phyloP scores from a whole-genome alignment of 2,329 filamentous ascomycete genomes.

The Pseudogymnoascus sp. region DNA sequence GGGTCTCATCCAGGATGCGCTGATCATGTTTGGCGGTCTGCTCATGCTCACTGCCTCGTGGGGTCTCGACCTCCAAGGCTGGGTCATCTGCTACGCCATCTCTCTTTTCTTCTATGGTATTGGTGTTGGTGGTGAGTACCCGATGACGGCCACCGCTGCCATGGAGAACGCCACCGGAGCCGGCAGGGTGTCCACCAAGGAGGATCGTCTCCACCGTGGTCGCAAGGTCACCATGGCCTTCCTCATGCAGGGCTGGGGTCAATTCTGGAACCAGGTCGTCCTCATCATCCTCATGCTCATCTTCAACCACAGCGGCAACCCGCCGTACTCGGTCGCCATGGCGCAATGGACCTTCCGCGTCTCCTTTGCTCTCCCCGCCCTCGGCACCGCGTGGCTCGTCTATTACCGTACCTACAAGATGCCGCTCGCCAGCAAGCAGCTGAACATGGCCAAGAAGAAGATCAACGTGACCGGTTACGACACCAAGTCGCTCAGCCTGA shows the following conservation, averaged over 20 bases:
- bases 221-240: slow-evolving; percentile 94
- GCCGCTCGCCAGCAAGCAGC: slow-evolving; percentile 76
- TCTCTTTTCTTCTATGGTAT: slow-evolving; percentile 85
- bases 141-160: slow-evolving; percentile 90
- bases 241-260: slow-evolving; percentile 97
- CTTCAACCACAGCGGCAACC: slow-evolving; percentile 62
- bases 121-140: slow-evolving; percentile 79
- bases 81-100: slow-evolving; percentile 96
- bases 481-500: slow-evolving; percentile 68
- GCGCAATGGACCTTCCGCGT: slow-evolving; percentile 88
- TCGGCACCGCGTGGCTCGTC: slow-evolving; percentile 87
- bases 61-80: slow-evolving; percentile 80
- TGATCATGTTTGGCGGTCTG: slow-evolving; percentile 89
- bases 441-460: slow-evolving; percentile 77
- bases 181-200: slow-evolving; percentile 74
- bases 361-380: slow-evolving; percentile 83
- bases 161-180: slow-evolving; percentile 87
- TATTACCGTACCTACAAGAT: slow-evolving; percentile 97
- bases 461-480: slow-evolving; percentile 87
- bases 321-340: slow-evolving; percentile 68
- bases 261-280: slow-evolving; percentile 86
- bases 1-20: slow-evolving; percentile 90
- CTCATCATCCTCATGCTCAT: slow-evolving; percentile 80
- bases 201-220: slow-evolving; percentile 90
- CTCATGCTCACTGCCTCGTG: slow-evolving; percentile 87